Evolutionary conservation across 257 asterid species (phyloP), one percentile per base, ranked within the genome.

Genomic region (Cruciata laevipes): DNA sequence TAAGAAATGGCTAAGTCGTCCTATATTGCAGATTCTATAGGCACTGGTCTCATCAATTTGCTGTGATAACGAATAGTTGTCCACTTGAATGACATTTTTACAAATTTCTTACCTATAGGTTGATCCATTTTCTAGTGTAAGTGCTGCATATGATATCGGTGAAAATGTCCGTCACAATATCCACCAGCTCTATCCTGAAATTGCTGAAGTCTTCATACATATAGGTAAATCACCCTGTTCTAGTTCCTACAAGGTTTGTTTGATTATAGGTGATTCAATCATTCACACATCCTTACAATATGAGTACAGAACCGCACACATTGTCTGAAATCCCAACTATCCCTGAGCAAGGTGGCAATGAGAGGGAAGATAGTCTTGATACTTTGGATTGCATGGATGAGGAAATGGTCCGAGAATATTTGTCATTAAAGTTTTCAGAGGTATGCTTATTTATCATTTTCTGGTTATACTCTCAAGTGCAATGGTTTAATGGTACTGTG

Each of bases 171-270:
- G 89, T 58, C 80, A 49, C 72, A 84, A 76, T 73, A 84, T 93
- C 67, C 97, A 90, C 73, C 85, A 66, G 72, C 78, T 79, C 76
- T 89, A 88, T 78, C 95, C 92, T 27, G 92, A 86, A 83, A 85
- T 93, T 61, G 83, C 96, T 65, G 99, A 93, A 85, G 97, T 93
- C 75, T 93, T 93, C 73, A 82, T 86, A 73, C 99, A 93, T 77
- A 84, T 93, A 60, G 96, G 99, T 92, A 76, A 69, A 32, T 59
- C 21, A 17, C 17, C n/a, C n/a, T n/a, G n/a, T n/a, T n/a, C 35
- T 23, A 10, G 30, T 27, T 27, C 30, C 30, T 27, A 2, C 42
- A 35, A 27, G 11, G 5, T 53, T 71, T 21, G 44, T 11, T 27
- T 24, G 13, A 37, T 23, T 35, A 38, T 16, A 44, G 14, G 47